Base-by-base conservation (phyloP, 2,329 filamentous ascomycete species). In the Sclerotinia borealis region DNA sequence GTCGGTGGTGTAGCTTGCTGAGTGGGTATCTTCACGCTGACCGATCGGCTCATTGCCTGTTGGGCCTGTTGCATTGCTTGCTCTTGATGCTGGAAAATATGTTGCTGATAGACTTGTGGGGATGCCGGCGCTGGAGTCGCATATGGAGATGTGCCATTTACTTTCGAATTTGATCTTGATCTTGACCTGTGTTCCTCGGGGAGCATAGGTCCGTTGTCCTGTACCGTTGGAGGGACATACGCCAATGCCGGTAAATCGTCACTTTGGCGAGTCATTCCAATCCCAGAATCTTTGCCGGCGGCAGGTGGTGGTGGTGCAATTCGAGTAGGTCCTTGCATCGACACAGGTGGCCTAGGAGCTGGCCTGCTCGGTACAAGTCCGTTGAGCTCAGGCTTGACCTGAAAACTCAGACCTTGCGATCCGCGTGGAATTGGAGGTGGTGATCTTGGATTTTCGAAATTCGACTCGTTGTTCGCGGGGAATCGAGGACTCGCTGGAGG, bases 401-500 rank as follows among this genome's bases (percentile, higher is more conserved):
- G 77, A 37, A 70, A 66, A 45, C 71, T 71, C 49, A 74, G 45
- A 34, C 65, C 63, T 70, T 69, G 64, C 74, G 76, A 36, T 25
- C 76, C 65, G 76, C 78, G 64, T 74, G 93, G 93, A 65, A 97
- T 90, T 13, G 93, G 95, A 67, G 95, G 95, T 45, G 95, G 91
- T 22, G 93, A 91, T 73, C 95, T 86, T 55, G 95, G 95, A 74
- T 99, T 98, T 79, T 98, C 95, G 77, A 98, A 99, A 80, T 92
- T 98, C 74, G 91, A 90, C 82, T 92, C 88, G 78, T 91, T 86
- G 77, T 93, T 93, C 75, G 91, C 86, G 61, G 92, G 93, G 79
- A 96, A 96, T 75, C 91, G 86, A 65, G 92, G 91, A 77, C 91
- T 95, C 68, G 86, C 85, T 61, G 92, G 90, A 68, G 92, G 91